Base-by-base conservation (phyloP, 2,329 filamentous ascomycete species). In the Thielaviopsis musarum region DNA sequence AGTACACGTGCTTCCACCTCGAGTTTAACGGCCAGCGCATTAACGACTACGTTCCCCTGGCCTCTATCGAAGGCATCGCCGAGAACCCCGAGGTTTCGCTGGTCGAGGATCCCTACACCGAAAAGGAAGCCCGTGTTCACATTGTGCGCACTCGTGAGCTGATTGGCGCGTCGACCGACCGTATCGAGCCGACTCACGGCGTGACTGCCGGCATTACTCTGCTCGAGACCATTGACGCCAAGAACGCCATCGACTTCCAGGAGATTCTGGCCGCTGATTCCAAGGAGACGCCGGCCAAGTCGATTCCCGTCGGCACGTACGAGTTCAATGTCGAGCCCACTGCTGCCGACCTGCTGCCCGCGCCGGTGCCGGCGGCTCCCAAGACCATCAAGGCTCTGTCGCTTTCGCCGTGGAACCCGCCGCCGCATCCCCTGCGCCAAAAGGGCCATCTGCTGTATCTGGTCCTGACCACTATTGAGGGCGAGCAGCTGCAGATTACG, bases 1-100 rank as follows among this genome's bases (percentile, higher is more conserved):
- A 95, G 72, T 96, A 96, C 76, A 95, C 93, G 58, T 98, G 93
- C 77, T 98, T 98, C 76, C 93, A 98, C 74, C 83, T 98, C 67
- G 91, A 97, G 74, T 84, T 91, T 74, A 84, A 88, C 62, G 88
- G 89, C 65, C 77, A 87, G 72, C 86, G 87, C 64, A 85, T 98
- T 78, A 97, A 97, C 71, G 93, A 98, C 72, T 97, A 93, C 67
- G 81, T 94, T 62, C 86, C 94, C 70, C 80, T 98, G 63, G 90
- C 88, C 59, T 91, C 98, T 69, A 87, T 98, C 59, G 79, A 86
- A 54, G 89, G 82, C 60, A 80, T 98, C 59, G 81, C 82, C 58
- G 73, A 85, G 38, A 84, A 90, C 63, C 87, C 91, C 41, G 86
- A 91, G 67, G 79, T 96, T 61, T 80, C 79, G 58, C 75, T 98